Evolutionary conservation across 768 basidiomycete genomes (phyloP).

Genomic region (Arthromyces matolae): DNA sequence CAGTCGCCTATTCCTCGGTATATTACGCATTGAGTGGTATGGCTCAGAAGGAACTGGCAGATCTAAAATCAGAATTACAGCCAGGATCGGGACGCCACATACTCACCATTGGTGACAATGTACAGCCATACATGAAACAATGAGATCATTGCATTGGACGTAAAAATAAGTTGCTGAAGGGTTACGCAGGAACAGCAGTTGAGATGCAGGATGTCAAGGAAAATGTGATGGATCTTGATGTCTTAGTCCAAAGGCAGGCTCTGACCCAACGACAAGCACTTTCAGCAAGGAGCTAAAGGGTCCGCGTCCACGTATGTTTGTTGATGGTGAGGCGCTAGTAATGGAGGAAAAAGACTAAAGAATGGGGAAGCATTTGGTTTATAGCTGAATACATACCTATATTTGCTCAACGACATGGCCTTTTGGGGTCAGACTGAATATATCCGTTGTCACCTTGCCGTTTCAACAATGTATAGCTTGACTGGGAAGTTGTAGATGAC

Average conservation of each 20-base stretch:
- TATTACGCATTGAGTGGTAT: not conserved
- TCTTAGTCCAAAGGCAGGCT: not conserved
- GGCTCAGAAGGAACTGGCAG: not conserved
- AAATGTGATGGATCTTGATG: slow-evolving; percentile 8
- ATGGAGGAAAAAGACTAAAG: no score
- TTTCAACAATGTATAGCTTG: no score
- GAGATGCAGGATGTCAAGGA: slow-evolving; percentile 11
- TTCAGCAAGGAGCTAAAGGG: no score
- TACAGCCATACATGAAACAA: slow-evolving; percentile 11
- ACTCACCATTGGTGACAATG: slow-evolving; percentile 13
- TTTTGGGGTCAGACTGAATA: no score
- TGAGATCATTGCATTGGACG: slow-evolving; percentile 9
- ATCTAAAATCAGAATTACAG: not conserved
- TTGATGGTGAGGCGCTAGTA: no score
- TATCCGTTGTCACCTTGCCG: no score
- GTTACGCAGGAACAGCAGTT: slow-evolving; percentile 13
- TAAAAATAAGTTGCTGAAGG: slow-evolving; percentile 13
- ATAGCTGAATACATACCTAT: no score
- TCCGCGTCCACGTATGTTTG: no score
- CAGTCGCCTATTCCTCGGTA: not conserved
- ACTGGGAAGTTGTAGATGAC: no score
- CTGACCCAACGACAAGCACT: not conserved
- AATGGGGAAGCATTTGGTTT: no score
- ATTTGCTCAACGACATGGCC: no score
- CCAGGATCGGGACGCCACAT: no score